phyloP scores from a whole-genome alignment of 2,329 filamentous ascomycete genomes.

The Orbilia javanica region DNA sequence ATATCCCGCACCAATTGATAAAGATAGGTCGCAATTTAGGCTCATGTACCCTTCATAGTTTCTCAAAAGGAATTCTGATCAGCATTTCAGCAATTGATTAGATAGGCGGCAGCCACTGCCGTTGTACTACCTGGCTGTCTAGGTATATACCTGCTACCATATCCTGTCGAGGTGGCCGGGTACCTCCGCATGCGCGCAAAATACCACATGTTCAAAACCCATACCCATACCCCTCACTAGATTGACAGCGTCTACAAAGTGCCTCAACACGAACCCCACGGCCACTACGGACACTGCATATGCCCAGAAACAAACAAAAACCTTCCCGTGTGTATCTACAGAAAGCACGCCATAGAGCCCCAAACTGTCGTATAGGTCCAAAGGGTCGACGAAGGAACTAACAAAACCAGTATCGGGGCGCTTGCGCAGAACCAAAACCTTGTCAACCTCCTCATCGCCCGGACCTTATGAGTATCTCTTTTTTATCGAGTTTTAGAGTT shows the following conservation, averaged over 20 bases:
- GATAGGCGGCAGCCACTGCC: background rate
- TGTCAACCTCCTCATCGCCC: background rate
- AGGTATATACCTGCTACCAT: background rate
- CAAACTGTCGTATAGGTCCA: background rate
- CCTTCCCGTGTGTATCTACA: background rate
- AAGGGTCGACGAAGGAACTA: slow-evolving; percentile 8
- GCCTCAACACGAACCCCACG: slow-evolving; percentile 7
- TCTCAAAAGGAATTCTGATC: background rate
- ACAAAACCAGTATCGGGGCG: slow-evolving; percentile 26
- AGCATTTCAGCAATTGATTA: background rate
- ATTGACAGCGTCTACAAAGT: slow-evolving; percentile 2
- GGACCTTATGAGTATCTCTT: background rate
- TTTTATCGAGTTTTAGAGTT: slow-evolving; percentile 23
- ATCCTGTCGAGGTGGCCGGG: background rate
- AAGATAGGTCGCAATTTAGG: slow-evolving; percentile 4
- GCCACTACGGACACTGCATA: background rate
- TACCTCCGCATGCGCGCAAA: background rate
- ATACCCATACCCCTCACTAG: background rate
- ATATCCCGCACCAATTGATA: background rate
- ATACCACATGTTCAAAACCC: slow-evolving; percentile 10
- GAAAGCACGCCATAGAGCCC: slow-evolving; percentile 11
- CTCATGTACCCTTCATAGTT: slow-evolving; percentile 3
- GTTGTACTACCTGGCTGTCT: background rate
- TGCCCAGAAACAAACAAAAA: background rate
- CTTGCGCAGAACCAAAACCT: slow-evolving; percentile 5